Evolutionary conservation across 441 rosid genomes (phyloP).

Genomic region (Codiaeum variegatum): DNA sequence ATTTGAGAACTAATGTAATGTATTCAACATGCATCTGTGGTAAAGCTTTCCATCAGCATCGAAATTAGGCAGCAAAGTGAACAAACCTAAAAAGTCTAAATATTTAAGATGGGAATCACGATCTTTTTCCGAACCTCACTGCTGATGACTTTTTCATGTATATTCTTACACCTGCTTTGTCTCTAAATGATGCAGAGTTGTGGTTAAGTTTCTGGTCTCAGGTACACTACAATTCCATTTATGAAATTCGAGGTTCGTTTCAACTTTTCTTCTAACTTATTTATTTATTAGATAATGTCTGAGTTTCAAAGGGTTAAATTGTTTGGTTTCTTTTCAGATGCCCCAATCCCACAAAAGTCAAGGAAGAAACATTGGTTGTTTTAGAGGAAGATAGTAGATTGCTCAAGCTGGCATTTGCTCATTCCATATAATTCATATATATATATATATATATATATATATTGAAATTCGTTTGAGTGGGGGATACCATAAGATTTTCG

Average conservation of each 20-base stretch:
- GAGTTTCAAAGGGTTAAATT: background rate
- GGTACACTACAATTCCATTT: constrained; percentile 94
- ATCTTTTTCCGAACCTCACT: background rate
- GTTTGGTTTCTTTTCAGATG: constrained; percentile 47
- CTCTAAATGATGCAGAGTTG: constrained; percentile 55
- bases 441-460: background rate
- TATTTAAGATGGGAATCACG: background rate
- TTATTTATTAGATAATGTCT: background rate
- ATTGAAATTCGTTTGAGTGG: background rate
- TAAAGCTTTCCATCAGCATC: background rate
- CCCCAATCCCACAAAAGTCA: constrained; percentile 61
- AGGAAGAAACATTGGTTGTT: constrained; percentile 96
- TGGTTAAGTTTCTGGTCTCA: constrained; percentile 99
- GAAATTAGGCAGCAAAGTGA: background rate
- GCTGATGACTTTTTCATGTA: background rate
- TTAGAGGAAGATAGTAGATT: constrained; percentile 31
- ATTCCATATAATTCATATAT: background rate
- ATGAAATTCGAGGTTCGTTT: constrained; percentile 71
- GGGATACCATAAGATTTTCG: no score
- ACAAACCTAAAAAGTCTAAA: background rate
- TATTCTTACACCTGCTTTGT: constrained; percentile 13
- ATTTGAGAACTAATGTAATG: background rate
- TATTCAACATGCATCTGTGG: background rate
- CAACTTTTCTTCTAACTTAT: background rate
- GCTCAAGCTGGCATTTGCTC: constrained; percentile 7